A percentile compares a stretch with the other conserved stretches of the same genome.
phyloP scores from a whole-genome alignment of 305 asterid species.

The Euphrasia arctica region DNA sequence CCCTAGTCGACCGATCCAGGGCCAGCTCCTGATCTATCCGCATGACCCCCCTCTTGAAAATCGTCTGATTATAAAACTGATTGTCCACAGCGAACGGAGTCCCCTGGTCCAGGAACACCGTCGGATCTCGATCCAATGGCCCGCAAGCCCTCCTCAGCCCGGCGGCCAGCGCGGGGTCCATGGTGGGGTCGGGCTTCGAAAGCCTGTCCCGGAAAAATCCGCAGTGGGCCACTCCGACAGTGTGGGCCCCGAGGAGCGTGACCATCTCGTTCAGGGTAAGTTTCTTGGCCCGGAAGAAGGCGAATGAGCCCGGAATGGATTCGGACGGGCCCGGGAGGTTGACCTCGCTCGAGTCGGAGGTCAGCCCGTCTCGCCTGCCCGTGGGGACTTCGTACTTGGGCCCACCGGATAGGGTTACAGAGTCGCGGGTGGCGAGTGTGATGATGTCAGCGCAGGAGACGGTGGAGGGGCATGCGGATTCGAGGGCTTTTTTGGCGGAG shows the following conservation, averaged over 20 bases:
- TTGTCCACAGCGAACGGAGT: conserved; percentile 50
- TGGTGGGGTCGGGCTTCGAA: conserved; percentile 44
- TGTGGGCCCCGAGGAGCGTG: conserved; percentile 61
- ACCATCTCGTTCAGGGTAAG: conserved; percentile 57
- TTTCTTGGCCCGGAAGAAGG: conserved; percentile 40
- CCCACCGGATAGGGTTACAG: conserved; percentile 52
- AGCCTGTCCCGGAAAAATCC: conserved; percentile 54
- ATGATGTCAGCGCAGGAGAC: conserved; percentile 78
- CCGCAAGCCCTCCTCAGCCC: conserved; percentile 38
- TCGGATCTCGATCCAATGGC: conserved; percentile 34
- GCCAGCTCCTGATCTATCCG: conserved; percentile 56
- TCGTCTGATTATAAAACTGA: conserved; percentile 49
- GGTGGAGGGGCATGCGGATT: conserved; percentile 35
- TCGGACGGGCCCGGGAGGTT: conserved; percentile 52
- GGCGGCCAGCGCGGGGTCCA: conserved; percentile 51
- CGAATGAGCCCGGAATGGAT: conserved; percentile 33
- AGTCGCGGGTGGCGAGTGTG: conserved; percentile 62
- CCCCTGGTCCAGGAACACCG: conserved; percentile 60
- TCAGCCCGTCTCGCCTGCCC: conserved; percentile 62
- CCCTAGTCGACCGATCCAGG: conserved; percentile 35
- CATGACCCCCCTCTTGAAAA: conserved; percentile 47
- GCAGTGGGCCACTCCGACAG: conserved; percentile 70
- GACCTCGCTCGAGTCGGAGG: conserved; percentile 40
- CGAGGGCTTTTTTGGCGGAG: conserved; percentile 44
- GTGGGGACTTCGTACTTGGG: conserved; percentile 46